Evolutionary conservation across 2,329 filamentous ascomycete genomes (phyloP).

Genomic region (Exophiala dermatitidis): DNA sequence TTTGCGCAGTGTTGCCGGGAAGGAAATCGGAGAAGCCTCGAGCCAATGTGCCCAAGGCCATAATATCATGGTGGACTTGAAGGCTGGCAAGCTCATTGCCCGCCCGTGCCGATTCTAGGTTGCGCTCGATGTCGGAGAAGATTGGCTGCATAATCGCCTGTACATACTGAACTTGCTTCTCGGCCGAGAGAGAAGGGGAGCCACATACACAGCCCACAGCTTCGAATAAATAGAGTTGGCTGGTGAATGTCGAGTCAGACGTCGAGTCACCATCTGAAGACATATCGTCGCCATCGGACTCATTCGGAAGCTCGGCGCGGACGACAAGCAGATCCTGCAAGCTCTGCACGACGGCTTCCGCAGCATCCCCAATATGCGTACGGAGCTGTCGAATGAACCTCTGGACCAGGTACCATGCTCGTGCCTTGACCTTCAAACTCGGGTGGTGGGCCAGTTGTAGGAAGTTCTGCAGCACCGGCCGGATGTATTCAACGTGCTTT

Average conservation of each 20-base stretch:
- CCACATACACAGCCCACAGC: slow-evolving; percentile 90
- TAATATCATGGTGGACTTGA: slow-evolving; percentile 93
- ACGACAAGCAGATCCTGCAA: slow-evolving; percentile 83
- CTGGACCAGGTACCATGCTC: slow-evolving; percentile 96
- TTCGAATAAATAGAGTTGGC: slow-evolving; percentile 89
- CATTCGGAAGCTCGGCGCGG: slow-evolving; percentile 76
- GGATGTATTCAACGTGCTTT: slow-evolving; percentile 70
- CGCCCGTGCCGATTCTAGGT: slow-evolving; percentile 66
- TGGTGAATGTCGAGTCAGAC: slow-evolving; percentile 82
- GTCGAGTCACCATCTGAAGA: slow-evolving; percentile 87
- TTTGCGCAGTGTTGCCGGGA: slow-evolving; percentile 49
- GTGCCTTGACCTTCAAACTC: slow-evolving; percentile 75
- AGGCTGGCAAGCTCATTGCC: slow-evolving; percentile 75
- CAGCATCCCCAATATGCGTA: slow-evolving; percentile 75
- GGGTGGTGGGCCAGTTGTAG: slow-evolving; percentile 83
- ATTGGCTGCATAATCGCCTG: slow-evolving; percentile 83
- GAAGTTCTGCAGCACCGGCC: slow-evolving; percentile 82
- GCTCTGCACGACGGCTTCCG: slow-evolving; percentile 84
- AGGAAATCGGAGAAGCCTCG: slow-evolving; percentile 89
- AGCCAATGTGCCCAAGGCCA: slow-evolving; percentile 87
- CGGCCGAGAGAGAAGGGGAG: slow-evolving; percentile 63
- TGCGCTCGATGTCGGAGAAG: slow-evolving; percentile 78
- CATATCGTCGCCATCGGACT: slow-evolving; percentile 80
- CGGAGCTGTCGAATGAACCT: slow-evolving; percentile 85
- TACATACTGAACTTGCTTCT: slow-evolving; percentile 81